phyloP scores from a whole-genome alignment of 306 rosid genomes.

The Cicer arietinum region DNA sequence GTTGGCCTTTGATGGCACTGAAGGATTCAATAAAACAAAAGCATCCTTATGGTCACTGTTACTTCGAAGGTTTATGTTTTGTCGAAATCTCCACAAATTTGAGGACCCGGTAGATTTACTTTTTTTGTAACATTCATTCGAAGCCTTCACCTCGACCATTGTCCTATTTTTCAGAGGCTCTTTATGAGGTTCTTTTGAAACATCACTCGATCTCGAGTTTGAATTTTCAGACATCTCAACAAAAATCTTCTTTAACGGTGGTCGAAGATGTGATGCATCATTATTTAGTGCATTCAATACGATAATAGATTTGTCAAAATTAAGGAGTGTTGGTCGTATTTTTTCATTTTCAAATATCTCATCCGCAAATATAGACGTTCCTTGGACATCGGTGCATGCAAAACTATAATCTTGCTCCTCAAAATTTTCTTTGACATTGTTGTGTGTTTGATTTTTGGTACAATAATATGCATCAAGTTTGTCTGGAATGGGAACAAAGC shows the following conservation, averaged over 20 bases:
- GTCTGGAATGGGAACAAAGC: no score
- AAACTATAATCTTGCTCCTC: slow-evolving; percentile 16
- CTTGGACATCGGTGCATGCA: slow-evolving; percentile 47
- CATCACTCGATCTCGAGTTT: background rate
- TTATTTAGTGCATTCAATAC: background rate
- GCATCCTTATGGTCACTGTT: background rate
- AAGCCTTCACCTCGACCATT: background rate
- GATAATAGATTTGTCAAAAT: slow-evolving; percentile 48
- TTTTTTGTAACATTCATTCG: slow-evolving; percentile 44
- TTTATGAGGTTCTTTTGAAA: background rate
- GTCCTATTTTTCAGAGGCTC: background rate
- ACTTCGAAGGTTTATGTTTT: background rate
- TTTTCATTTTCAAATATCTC: slow-evolving; percentile 63
- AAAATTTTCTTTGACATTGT: no score
- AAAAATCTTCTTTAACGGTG: slow-evolving; percentile 63
- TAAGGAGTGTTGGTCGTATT: slow-evolving; percentile 54
- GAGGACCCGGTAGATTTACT: background rate
- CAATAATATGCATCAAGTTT: no score
- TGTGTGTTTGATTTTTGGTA: no score
- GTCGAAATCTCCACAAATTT: background rate
- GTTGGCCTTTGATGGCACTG: slow-evolving; percentile 40
- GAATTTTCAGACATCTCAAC: slow-evolving; percentile 31
- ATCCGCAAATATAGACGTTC: slow-evolving; percentile 48
- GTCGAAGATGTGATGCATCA: slow-evolving; percentile 22
- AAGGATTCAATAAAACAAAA: background rate